A percentile compares a stretch with the other conserved stretches of the same genome.
Conservation (phyloP, 2,329 filamentous ascomycete species). For the Pseudogymnoascus sp. region DNA sequence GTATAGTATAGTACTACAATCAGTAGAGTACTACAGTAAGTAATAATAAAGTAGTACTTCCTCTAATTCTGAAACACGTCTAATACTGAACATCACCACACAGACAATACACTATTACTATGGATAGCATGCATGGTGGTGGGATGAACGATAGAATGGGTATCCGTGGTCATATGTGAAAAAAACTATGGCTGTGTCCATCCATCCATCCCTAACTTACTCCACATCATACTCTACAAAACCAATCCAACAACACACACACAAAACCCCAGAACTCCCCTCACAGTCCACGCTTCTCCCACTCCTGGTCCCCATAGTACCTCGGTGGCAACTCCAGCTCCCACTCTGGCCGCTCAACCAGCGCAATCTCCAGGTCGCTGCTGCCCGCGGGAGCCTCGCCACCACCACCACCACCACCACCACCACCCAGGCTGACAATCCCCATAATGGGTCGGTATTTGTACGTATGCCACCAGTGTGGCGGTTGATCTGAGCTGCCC, state of each 20-base stretch:
- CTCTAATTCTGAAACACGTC: not conserved
- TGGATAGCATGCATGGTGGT: not conserved
- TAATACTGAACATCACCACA: not conserved
- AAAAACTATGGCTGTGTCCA: not conserved
- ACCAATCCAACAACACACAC: not conserved
- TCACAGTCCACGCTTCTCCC: slow-evolving; percentile 28
- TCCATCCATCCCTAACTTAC: not conserved
- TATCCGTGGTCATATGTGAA: slow-evolving; percentile 1
- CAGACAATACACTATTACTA: not conserved
- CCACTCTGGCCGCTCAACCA: slow-evolving; percentile 81
- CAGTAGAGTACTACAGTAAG: not conserved
- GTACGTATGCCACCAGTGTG: slow-evolving; percentile 63
- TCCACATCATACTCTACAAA: slow-evolving; percentile 5
- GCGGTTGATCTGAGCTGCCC: slow-evolving; percentile 12
- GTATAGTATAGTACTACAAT: not conserved
- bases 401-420: slow-evolving; percentile 23
- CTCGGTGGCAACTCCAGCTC: slow-evolving; percentile 69
- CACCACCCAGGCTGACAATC: slow-evolving; percentile 38
- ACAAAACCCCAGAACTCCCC: not conserved
- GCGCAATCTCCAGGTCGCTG: slow-evolving; percentile 60
- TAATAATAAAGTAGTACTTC: not conserved
- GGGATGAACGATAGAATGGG: not conserved
- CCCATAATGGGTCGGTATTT: slow-evolving; percentile 94
- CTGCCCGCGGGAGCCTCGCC: slow-evolving; percentile 21
- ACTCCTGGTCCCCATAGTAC: slow-evolving; percentile 53